Conservation (phyloP, 2,329 filamentous ascomycete species). For the Thielaviopsis euricoi region DNA sequence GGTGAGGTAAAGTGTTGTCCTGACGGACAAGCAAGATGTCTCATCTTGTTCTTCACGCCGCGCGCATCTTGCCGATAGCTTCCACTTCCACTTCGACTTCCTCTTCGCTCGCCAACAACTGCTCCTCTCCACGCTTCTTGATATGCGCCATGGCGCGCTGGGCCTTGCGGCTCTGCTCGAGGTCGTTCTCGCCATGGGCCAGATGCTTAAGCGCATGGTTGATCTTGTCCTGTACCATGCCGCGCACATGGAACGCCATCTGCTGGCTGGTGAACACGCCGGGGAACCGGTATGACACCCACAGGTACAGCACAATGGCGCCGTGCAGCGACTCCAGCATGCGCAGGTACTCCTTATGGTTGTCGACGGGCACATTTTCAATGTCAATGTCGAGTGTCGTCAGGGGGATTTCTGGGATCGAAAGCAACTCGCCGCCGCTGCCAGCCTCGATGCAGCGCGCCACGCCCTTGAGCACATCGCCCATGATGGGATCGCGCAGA, state of each 20-base stretch:
- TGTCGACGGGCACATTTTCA: constrained; percentile 19
- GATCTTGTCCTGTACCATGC: constrained; percentile 61
- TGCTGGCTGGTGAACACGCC: constrained; percentile 62
- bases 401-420: constrained; percentile 54
- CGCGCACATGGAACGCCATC: constrained; percentile 66
- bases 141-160: constrained; percentile 11
- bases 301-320: constrained; percentile 69
- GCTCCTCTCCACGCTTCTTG: constrained; percentile 13
- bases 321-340: constrained; percentile 67
- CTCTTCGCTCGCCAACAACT: constrained; percentile 13
- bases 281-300: constrained; percentile 79
- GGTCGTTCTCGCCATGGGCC: constrained; percentile 25
- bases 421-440: constrained; percentile 49
- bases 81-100: constrained; percentile 10
- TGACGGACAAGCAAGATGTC: too few species aligned
- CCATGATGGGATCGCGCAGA: constrained; percentile 31
- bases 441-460: constrained; percentile 55
- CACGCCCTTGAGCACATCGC: constrained; percentile 40
- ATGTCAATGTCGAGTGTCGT: constrained; percentile 54
- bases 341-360: constrained; percentile 40
- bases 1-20: too few species aligned
- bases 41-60: background rate
- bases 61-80: background rate
- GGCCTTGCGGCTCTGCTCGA: constrained; percentile 19
- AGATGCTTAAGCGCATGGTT: constrained; percentile 30